Base-by-base conservation (phyloP, 2,329 filamentous ascomycete genomes). In the Sporothrix euskadiensis region DNA sequence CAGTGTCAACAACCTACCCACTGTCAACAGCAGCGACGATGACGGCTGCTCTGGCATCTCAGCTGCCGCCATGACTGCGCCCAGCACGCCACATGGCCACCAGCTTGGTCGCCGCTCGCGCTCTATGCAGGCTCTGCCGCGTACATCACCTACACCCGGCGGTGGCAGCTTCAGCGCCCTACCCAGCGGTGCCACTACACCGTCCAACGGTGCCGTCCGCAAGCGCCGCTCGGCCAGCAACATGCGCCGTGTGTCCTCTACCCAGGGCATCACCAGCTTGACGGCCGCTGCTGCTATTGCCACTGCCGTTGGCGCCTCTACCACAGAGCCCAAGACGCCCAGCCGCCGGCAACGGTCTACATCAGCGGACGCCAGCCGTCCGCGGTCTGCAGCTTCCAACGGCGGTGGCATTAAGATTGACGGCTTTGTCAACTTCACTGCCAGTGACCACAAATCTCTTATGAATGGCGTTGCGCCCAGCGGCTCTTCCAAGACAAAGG, bases 401-500 rank as follows among this genome's bases (percentile, higher is more conserved):
- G 2, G 52, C 39, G 2, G 52, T 57, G 76, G 76, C 3, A 78
- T 76, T 10, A 78, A 78, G 2, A 83, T 88, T 9, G 87, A 88
- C 12, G 87, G 88, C 12, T 98, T 98, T 79, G 93, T 97, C 76
- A 98, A 98, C 81, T 97, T 92, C 82, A 98, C 94, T 0, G 91
- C 94, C 0, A 85, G 87, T 69, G 94, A 99, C 81, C 91, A 90
- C 78, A 84, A 87, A 16, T 89, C 92, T 79, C 90, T 99, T 59
- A 88, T 99, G 81, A 93, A 89, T 8, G 95, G 94, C 5, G 96
- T 99, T 14, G 96, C 96, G 63, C 95, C 95, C 0, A 94, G 91
- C 76, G 96, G 96, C 10, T 94, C 91, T 77, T 92, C 89, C 77
- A 98, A 98, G 87, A 98, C 96, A 9, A 98, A 98, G 81, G 94